Evolutionary conservation across 2,329 filamentous ascomycete genomes (phyloP), one percentile per base, ranked within the genome.

Genomic region (Cercospora beticola): DNA sequence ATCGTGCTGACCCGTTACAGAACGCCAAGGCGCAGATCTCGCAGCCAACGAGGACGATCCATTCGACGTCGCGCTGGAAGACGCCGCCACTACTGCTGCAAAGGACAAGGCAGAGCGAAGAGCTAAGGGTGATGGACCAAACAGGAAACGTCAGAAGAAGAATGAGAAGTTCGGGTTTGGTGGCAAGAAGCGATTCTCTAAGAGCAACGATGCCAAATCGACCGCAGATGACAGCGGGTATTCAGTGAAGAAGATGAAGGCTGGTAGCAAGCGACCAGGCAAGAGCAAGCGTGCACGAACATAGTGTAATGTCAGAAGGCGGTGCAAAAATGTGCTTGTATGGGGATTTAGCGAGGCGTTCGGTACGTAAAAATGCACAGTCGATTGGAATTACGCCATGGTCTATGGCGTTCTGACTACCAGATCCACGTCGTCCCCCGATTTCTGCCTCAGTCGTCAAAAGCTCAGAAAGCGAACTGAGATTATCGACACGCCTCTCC

Each of bases 161-260:
- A 90, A 99, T 79, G 87, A 92, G 73, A 97, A 97, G 83, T 98
- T 90, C 79, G 95, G 95, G 26, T 97, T 94, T 77, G 95, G 95
- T 69, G 95, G 95, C 75, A 97, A 97, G 88, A 99, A 99, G 86
- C 86, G 91, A 65, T 89, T 93, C 79, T 82, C 86, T 66, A 99
- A 99, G 88, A 97, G 93, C 70, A 93, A 93, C 74, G 94, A 97
- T 81, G 93, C 94, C 60, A 79, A 86, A 70, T 96, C 92, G 72
- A 93, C 89, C 58, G 90, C 88, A 70, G 95, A 99, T 79, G 82
- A 96, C 74, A 88, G 88, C 70, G 88, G 87, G 1, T 98, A 96
- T 83, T 93, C 90, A 65, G 86, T 86, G 43, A 93, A 90, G 85
- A 91, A 89, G 82, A 97, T 97, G 92, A 97, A 97, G 86, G 85